Conservation (phyloP, 768 basidiomycete species). For the Boletus rufocinnamomeus region DNA sequence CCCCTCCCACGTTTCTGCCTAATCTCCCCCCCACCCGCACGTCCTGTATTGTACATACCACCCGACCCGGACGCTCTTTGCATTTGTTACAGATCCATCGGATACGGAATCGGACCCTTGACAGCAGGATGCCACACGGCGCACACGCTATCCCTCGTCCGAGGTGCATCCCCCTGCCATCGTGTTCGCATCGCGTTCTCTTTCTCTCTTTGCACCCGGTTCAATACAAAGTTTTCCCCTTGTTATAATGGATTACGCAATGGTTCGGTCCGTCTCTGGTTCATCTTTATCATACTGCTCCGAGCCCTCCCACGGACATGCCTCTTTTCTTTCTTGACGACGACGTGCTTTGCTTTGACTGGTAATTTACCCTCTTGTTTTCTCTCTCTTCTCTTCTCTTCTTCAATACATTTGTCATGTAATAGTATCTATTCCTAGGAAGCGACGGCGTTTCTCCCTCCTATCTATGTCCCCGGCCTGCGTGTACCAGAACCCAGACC, state of each 20-base stretch:
- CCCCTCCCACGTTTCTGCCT: neutral
- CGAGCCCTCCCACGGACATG: neutral
- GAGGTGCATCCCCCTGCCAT: neutral
- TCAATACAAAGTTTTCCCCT: neutral
- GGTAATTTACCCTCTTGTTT: neutral
- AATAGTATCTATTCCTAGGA: neutral
- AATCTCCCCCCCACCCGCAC: neutral
- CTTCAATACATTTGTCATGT: neutral
- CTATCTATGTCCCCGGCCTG: neutral
- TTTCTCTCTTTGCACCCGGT: neutral
- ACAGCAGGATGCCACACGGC: neutral
- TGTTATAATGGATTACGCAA: neutral
- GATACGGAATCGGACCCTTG: slow-evolving; percentile 2
- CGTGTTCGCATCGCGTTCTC: slow-evolving; percentile 1
- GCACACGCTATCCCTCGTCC: slow-evolving; percentile 5
- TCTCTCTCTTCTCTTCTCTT: neutral
- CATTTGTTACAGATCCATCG: neutral
- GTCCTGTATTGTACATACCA: slow-evolving; percentile 8
- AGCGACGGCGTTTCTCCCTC: neutral
- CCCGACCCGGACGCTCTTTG: neutral
- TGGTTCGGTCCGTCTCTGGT: neutral
- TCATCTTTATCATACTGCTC: neutral
- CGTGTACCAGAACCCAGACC: neutral
- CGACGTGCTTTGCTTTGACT: neutral
- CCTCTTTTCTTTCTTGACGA: neutral